A percentile compares a stretch with the other conserved stretches of the same genome.
These are phyloP conservation scores for Ascosphaera aggregata DNA, from an alignment of 2,329 filamentous ascomycete genomes.

Conservation along the genomic window DNA sequence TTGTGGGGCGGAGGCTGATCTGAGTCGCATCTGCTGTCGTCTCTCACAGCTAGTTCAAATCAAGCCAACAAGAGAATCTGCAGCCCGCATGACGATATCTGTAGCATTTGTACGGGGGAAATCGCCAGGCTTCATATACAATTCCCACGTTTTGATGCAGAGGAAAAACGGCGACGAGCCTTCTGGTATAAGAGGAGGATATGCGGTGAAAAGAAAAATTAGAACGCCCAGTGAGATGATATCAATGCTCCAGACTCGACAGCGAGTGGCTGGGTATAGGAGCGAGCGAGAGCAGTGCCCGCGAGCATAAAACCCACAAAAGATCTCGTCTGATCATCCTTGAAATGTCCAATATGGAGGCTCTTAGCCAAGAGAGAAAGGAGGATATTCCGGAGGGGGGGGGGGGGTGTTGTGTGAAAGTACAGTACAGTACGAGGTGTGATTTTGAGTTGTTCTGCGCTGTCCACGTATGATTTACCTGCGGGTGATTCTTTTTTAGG, in stretches of 20 bases:
- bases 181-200: neutral
- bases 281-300: too few relatives aligned
- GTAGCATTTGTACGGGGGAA: neutral
- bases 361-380: neutral
- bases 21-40: neutral
- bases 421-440: too few relatives aligned
- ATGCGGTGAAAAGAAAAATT: slow-evolving; percentile 1
- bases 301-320: too few relatives aligned
- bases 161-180: neutral
- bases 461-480: too few relatives aligned
- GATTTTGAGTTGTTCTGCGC: too few relatives aligned
- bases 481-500: too few relatives aligned
- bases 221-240: neutral
- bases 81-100: neutral
- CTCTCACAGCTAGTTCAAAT: neutral
- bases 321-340: neutral
- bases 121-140: too few relatives aligned
- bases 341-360: neutral
- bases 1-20: neutral
- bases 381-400: too few relatives aligned
- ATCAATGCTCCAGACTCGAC: neutral
- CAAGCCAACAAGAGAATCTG: neutral
- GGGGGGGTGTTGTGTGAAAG: too few relatives aligned
- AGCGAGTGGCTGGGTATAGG: neutral
- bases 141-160: too few relatives aligned